A percentile compares a stretch with the other conserved stretches of the same genome.
Evolutionary conservation across 1,284 basidiomycete species (phyloP).

Genomic region (Pseudozyma tsukubaensis): DNA sequence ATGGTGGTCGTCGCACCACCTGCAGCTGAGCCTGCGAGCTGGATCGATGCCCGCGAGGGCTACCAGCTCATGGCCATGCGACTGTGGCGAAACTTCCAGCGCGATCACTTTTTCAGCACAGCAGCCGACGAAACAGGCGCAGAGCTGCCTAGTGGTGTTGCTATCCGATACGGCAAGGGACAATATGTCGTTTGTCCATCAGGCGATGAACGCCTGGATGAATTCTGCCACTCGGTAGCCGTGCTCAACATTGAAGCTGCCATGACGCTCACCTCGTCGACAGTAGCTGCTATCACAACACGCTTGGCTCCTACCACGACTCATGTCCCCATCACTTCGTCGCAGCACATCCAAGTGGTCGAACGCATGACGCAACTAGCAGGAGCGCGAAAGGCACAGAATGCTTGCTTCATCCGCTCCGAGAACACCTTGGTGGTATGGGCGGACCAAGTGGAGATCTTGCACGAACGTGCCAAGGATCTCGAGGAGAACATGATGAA

Average conservation of each 20-base stretch:
- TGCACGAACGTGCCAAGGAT: constrained; percentile 69
- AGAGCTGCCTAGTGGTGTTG: constrained; percentile 31
- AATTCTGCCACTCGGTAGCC: constrained; percentile 72
- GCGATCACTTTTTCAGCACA: no score
- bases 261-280: constrained; percentile 81
- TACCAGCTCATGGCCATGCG: constrained; percentile 50
- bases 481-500: constrained; percentile 83
- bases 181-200: constrained; percentile 48
- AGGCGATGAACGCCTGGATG: constrained; percentile 19
- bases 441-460: constrained; percentile 76
- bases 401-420: constrained; percentile 83
- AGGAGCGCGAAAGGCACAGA: constrained; percentile 82
- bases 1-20: neutral
- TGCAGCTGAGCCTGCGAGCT: constrained; percentile 5
- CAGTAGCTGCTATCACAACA: constrained; percentile 78
- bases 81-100: no score
- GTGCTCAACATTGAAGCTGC: constrained; percentile 81
- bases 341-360: constrained; percentile 50
- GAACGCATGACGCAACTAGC: constrained; percentile 75
- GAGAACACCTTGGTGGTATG: constrained; percentile 81
- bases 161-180: constrained; percentile 48
- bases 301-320: constrained; percentile 66
- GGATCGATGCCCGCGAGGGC: constrained; percentile 50
- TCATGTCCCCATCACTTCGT: constrained; percentile 50
- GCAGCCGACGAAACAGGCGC: constrained; percentile 29